Percentiles rank a stretch among this genome's conserved stretches.
Conservation (phyloP, 1,284 basidiomycete species). For the Meripilus lineatus region DNA sequence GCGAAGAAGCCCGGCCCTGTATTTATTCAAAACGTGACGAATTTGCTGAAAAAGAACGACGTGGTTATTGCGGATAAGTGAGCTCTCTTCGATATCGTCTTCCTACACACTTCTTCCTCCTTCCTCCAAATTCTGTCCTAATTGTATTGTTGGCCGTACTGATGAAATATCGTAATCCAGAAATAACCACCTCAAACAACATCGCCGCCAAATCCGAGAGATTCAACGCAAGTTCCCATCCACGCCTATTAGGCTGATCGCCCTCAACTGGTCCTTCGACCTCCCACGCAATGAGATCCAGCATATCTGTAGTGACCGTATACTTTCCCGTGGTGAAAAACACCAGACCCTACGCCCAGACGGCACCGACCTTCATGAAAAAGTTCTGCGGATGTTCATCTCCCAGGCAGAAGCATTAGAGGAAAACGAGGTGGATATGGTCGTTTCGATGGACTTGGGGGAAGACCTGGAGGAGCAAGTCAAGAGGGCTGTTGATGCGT, state of each 20-base stretch:
- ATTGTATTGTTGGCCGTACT: neutral
- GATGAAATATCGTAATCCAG: conserved; percentile 37
- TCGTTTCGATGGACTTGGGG: conserved; percentile 61
- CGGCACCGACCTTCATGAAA: conserved; percentile 60
- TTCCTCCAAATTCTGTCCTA: no score
- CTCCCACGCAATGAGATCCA: conserved; percentile 53
- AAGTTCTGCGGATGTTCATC: conserved; percentile 80
- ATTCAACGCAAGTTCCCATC: conserved; percentile 32
- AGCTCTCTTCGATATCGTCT: conserved; percentile 19
- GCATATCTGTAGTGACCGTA: conserved; percentile 73
- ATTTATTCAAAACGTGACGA: conserved; percentile 76
- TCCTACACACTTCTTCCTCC: neutral
- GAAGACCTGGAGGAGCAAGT: conserved; percentile 55
- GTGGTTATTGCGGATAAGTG: conserved; percentile 91
- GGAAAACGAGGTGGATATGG: conserved; percentile 56
- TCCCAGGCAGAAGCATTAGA: conserved; percentile 60
- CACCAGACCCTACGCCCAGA: conserved; percentile 81
- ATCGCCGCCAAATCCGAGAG: conserved; percentile 66
- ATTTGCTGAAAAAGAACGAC: conserved; percentile 56
- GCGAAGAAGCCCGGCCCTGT: conserved; percentile 73
- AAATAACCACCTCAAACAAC: conserved; percentile 83
- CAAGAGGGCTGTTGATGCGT: conserved; percentile 52
- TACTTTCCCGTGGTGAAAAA: conserved; percentile 70
- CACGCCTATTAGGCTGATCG: conserved; percentile 67
- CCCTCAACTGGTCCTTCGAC: conserved; percentile 72